phyloP scores from a whole-genome alignment of 495 filamentous ascomycete genomes.

The Penicillium ucsense region DNA sequence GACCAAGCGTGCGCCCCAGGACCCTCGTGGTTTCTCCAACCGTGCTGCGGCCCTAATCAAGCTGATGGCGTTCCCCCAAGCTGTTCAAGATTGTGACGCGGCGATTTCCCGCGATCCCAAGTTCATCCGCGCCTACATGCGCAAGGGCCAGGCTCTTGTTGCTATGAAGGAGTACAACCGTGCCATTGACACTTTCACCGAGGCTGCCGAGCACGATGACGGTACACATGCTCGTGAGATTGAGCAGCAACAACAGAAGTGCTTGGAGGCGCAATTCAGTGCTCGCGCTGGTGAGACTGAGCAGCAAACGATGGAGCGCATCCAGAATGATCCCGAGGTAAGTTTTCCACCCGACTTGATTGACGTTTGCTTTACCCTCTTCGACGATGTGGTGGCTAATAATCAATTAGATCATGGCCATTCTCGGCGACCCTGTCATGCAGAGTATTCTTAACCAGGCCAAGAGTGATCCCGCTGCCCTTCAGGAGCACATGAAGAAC shows the following conservation, averaged over 20 bases:
- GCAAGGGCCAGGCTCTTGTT: slow-evolving; percentile 86
- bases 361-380: too few species aligned
- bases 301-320: slow-evolving; percentile 86
- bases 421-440: slow-evolving; percentile 94
- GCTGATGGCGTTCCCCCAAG: slow-evolving; percentile 86
- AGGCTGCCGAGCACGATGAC: slow-evolving; percentile 69
- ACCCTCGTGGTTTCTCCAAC: slow-evolving; percentile 93
- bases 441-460: slow-evolving; percentile 94
- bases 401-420: slow-evolving; percentile 60
- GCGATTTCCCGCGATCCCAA: slow-evolving; percentile 84
- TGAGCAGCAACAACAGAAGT: slow-evolving; percentile 89
- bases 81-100: slow-evolving; percentile 83
- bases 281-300: slow-evolving; percentile 90
- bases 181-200: slow-evolving; percentile 79
- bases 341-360: slow-evolving; percentile 16
- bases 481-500: slow-evolving; percentile 97
- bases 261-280: slow-evolving; percentile 79
- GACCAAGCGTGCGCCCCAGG: slow-evolving; percentile 88
- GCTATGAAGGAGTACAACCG: slow-evolving; percentile 97
- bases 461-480: slow-evolving; percentile 80
- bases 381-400: too few species aligned
- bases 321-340: slow-evolving; percentile 89
- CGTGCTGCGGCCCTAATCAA: slow-evolving; percentile 95
- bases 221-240: slow-evolving; percentile 80
- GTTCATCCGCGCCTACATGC: slow-evolving; percentile 91